Percentiles rank a stretch among this genome's conserved stretches.
These are phyloP conservation scores for Mimosa pudica DNA, from an alignment of 306 rosid species.

Conservation along the genomic window DNA sequence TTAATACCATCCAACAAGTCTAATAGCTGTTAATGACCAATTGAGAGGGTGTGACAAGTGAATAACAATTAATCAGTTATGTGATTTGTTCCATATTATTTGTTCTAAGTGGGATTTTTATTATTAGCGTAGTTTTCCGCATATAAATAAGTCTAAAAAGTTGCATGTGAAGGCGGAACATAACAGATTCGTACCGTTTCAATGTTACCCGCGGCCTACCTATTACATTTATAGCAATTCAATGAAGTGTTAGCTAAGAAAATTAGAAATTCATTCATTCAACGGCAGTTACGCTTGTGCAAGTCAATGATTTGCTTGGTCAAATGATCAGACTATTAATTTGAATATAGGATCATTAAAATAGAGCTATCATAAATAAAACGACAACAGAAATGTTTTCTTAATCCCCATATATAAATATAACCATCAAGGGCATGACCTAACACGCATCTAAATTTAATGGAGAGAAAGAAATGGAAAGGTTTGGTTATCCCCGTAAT, in stretches of 20 bases:
- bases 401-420: background rate
- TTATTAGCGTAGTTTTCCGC: no score
- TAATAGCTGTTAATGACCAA: no score
- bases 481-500: background rate
- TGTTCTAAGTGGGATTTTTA: no score
- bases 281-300: background rate
- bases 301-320: slow-evolving; percentile 37
- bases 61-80: no score
- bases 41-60: no score
- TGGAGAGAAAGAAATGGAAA: background rate
- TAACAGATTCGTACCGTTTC: background rate
- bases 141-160: background rate
- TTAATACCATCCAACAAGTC: no score
- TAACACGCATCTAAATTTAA: background rate
- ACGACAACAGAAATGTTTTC: background rate
- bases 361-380: background rate
- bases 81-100: no score
- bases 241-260: background rate
- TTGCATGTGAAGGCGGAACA: background rate
- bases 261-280: background rate
- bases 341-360: background rate
- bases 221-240: background rate
- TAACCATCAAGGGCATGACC: background rate
- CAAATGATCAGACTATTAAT: background rate
- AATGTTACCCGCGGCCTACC: background rate